phyloP scores from a whole-genome alignment of 75 land plant genomes.

The Isoetes taiwanensis region DNA sequence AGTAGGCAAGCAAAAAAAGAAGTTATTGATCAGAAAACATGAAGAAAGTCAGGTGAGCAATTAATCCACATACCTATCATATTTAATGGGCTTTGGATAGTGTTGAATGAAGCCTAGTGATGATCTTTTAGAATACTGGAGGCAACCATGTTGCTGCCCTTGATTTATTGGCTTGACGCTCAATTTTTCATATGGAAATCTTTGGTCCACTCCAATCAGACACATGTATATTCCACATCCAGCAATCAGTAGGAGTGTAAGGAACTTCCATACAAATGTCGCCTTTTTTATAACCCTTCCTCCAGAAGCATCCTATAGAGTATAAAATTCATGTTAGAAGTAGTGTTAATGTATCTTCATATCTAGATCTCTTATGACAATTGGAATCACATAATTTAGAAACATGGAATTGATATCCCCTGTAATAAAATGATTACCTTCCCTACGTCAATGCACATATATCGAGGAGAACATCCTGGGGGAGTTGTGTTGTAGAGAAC shows the following conservation, averaged over 20 bases:
- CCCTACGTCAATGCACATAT: too few species aligned
- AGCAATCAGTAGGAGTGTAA: conserved; percentile 19
- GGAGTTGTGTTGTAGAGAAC: too few species aligned
- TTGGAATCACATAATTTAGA: too few species aligned
- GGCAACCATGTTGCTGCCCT: too few species aligned
- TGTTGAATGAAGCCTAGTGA: conserved; percentile 37
- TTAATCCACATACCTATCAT: conserved; percentile 36
- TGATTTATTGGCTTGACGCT: too few species aligned
- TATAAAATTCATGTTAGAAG: too few species aligned
- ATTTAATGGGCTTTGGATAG: conserved; percentile 44
- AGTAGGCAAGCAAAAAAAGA: neutral
- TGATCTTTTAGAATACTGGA: too few species aligned
- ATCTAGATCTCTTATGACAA: too few species aligned
- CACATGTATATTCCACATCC: conserved; percentile 20
- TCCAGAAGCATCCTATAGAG: conserved; percentile 15
- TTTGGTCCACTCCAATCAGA: conserved; percentile 15
- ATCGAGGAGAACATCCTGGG: too few species aligned
- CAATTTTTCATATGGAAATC: neutral
- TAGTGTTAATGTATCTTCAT: too few species aligned
- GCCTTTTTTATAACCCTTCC: conserved; percentile 15
- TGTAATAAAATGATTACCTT: too few species aligned
- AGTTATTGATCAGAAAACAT: neutral
- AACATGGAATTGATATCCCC: too few species aligned
- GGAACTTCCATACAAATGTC: conserved; percentile 19
- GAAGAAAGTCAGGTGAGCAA: neutral